Percentiles rank a stretch among this genome's conserved stretches.
Evolutionary conservation across 768 basidiomycete genomes (phyloP).

Genomic region (Pluteus cervinus): DNA sequence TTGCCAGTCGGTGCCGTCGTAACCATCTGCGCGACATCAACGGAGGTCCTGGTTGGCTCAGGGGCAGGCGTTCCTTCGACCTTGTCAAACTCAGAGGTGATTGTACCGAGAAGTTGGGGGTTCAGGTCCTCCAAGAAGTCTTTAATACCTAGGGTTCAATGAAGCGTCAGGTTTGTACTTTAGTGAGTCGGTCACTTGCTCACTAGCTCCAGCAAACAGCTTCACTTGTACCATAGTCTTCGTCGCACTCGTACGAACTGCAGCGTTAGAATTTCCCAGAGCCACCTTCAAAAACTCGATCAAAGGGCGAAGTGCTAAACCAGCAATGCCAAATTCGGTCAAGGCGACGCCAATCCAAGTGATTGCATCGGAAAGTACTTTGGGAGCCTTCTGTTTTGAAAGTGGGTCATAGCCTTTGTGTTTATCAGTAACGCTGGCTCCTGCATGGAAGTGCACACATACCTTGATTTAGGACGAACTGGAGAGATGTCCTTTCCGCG

Average conservation of each 20-base stretch:
- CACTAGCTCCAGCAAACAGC: slow-evolving; percentile 86
- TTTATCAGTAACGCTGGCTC: slow-evolving; percentile 3
- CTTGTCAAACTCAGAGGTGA: slow-evolving; percentile 89
- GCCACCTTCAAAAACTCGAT: slow-evolving; percentile 88
- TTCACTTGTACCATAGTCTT: slow-evolving; percentile 88
- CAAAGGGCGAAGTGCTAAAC: slow-evolving; percentile 73
- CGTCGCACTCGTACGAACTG: slow-evolving; percentile 90
- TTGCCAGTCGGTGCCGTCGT: slow-evolving; percentile 34
- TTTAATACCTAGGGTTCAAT: slow-evolving; percentile 62
- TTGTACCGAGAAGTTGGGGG: slow-evolving; percentile 87
- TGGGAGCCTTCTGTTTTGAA: slow-evolving; percentile 94
- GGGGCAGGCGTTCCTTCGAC: slow-evolving; percentile 74
- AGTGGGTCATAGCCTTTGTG: slow-evolving; percentile 83
- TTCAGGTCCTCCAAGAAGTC: slow-evolving; percentile 93
- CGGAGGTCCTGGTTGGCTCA: slow-evolving; percentile 70
- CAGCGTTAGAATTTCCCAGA: slow-evolving; percentile 89
- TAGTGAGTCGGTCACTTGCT: slow-evolving; percentile 8
- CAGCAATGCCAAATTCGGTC: slow-evolving; percentile 86
- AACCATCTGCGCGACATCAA: slow-evolving; percentile 58
- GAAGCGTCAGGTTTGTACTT: not conserved
- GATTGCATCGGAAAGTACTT: slow-evolving; percentile 88
- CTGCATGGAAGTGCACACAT: slow-evolving; percentile 12
- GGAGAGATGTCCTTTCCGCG: slow-evolving; percentile 89
- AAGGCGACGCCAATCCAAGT: slow-evolving; percentile 84
- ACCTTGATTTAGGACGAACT: slow-evolving; percentile 94